phyloP scores from a whole-genome alignment of 805 yeast genomes.

The Candida boidinii region DNA sequence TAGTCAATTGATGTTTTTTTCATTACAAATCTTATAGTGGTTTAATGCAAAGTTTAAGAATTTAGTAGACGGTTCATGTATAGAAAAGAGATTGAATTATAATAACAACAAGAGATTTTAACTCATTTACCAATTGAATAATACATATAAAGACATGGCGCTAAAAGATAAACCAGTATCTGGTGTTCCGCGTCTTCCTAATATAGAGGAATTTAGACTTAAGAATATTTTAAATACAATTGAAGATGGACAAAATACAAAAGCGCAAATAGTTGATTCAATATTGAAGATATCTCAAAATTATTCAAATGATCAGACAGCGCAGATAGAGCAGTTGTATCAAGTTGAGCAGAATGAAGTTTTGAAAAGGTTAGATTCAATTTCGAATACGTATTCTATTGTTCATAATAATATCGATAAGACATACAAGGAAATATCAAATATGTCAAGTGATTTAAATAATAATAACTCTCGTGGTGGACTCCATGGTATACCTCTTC shows the following conservation, averaged over 20 bases:
- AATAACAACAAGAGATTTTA: no score
- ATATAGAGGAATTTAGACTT: slow-evolving; percentile 19
- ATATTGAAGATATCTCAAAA: slow-evolving; percentile 11
- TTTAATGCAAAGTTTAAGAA: no score
- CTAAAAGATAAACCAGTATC: no score
- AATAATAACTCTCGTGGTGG: no score
- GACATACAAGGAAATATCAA: slow-evolving; percentile 1
- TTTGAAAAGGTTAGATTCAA: slow-evolving; percentile 9
- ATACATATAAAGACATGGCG: no score
- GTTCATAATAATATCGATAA: neutral
- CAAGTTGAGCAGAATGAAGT: slow-evolving; percentile 17
- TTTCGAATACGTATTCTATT: neutral
- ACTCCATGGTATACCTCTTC: no score
- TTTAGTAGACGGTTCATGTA: no score
- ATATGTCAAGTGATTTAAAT: neutral
- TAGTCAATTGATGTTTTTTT: no score
- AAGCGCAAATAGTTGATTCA: slow-evolving; percentile 15
- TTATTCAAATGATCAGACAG: slow-evolving; percentile 21
- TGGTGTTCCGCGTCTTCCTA: slow-evolving; percentile 15
- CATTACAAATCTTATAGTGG: no score
- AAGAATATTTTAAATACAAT: slow-evolving; percentile 14
- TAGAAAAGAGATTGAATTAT: no score
- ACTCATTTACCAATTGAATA: no score
- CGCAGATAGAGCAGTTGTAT: slow-evolving; percentile 15
- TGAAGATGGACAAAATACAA: slow-evolving; percentile 14